Conservation (phyloP, 208 protist genomes). For the Trypanosomatidae sp. region DNA sequence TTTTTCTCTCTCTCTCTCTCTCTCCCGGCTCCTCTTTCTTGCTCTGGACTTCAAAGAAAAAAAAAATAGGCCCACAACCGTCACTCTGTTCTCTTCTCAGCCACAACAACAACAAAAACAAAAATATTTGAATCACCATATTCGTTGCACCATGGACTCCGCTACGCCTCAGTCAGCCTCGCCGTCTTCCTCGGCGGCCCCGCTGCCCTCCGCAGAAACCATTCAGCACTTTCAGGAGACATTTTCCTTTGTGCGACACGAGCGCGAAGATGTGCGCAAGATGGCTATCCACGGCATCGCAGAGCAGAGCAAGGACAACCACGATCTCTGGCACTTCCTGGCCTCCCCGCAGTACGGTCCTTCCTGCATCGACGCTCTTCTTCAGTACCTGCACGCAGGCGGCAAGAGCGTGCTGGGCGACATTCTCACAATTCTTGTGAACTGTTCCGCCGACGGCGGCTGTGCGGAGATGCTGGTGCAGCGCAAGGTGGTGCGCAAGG, state of each 20-base stretch:
- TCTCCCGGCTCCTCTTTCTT: too few relatives aligned
- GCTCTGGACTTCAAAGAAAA: too few relatives aligned
- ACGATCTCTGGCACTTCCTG: conserved; percentile 49
- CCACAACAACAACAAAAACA: too few relatives aligned
- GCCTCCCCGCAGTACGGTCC: conserved; percentile 40
- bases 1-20: too few relatives aligned
- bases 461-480: conserved; percentile 75
- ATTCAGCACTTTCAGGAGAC: conserved; percentile 50
- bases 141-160: neutral
- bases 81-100: too few relatives aligned
- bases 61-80: too few relatives aligned
- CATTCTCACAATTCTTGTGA: conserved; percentile 79
- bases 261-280: conserved; percentile 84
- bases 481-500: conserved; percentile 59
- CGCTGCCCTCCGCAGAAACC: conserved; percentile 14
- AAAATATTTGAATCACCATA: too few relatives aligned
- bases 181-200: neutral
- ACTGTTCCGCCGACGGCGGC: conserved; percentile 68
- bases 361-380: conserved; percentile 43
- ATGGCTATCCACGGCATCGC: conserved; percentile 81
- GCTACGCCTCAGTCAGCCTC: neutral
- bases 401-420: conserved; percentile 56
- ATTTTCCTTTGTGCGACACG: conserved; percentile 63
- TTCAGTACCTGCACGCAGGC: conserved; percentile 62
- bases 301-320: conserved; percentile 77